Base-by-base conservation (phyloP, 441 rosid genomes). In the Daphne laureola region DNA sequence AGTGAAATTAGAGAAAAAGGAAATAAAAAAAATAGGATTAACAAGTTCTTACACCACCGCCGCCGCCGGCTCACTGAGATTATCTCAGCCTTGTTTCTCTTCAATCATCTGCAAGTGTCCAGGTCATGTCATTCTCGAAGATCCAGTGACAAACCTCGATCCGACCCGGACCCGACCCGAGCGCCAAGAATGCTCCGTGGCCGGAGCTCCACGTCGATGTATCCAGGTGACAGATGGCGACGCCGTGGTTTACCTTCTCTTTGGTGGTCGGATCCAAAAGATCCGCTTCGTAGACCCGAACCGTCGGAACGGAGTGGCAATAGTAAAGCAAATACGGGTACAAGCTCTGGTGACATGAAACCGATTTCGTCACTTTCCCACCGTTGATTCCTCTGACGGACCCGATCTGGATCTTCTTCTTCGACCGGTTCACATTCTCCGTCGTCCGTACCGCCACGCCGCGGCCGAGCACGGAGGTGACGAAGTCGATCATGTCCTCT, bases 141-240 rank as follows among this genome's bases (percentile, higher is more conserved):
- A 93, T 87, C 98, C 98, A 92, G 63, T 92, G 98, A 17, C 98
- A 92, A 1, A 89, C 96, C 63, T 92, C 98, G 27, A 85, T 81
- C 68, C 44, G 67, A 47, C 97, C 99, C 3, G 99, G 99, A 27
- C 74, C 72, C 6, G 86, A 78, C 13, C 96, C 95, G 51, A 93
- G 67, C 2, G 97, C 82, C 53, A 77, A 5, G 70, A 93, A 93
- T 1, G 99, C 96, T 6, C 95, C 96, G 7, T 93, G 99, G 43
- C 56, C 75, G 17, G 95, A 52, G 68, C 97, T 81, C 99, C 99
- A 93, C 0, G 78, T 60, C 0, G 99, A 87, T 12, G 99, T 93
- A 69, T 93, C 97, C 50, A 90, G 17, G 49, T 93, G 99, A 77
- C 99, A 93, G 62, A 93, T 79, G 66, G 96, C 97, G 31, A 90